These are phyloP conservation scores for Phytophthora macrochlamydospora DNA, from an alignment of 352 stramenopile genomes.

Conservation along the genomic window DNA sequence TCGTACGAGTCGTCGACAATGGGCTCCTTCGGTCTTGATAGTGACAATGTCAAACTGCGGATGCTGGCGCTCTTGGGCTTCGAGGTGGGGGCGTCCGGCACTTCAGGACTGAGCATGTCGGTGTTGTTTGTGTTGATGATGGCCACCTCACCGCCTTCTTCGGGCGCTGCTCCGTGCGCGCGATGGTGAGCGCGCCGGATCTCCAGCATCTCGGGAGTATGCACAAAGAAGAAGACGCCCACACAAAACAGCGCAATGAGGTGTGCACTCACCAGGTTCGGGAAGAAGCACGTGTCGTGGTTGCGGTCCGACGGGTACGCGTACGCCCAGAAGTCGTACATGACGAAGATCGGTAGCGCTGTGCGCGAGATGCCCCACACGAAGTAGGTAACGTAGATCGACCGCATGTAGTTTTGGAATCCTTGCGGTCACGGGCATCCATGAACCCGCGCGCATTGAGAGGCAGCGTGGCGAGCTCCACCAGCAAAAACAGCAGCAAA, in stretches of 20 bases:
- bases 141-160: slow-evolving; percentile 11
- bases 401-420: slow-evolving; percentile 70
- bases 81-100: slow-evolving; percentile 20
- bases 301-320: slow-evolving; percentile 73
- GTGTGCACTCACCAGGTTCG: slow-evolving; percentile 76
- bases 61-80: slow-evolving; percentile 37
- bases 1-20: slow-evolving; percentile 64
- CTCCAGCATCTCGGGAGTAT: slow-evolving; percentile 72
- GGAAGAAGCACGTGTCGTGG: slow-evolving; percentile 79
- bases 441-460: slow-evolving; percentile 81
- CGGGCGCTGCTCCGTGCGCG: slow-evolving; percentile 19
- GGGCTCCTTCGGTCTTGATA: slow-evolving; percentile 48
- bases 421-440: slow-evolving; percentile 63
- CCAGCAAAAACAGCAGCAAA: slow-evolving; percentile 77
- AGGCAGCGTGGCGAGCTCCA: slow-evolving; percentile 80
- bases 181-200: slow-evolving; percentile 33
- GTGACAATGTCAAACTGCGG: slow-evolving; percentile 49
- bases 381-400: slow-evolving; percentile 79
- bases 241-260: slow-evolving; percentile 84
- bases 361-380: slow-evolving; percentile 78
- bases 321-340: slow-evolving; percentile 79
- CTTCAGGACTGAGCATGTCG: slow-evolving; percentile 30
- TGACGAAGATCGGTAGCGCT: slow-evolving; percentile 73
- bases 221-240: slow-evolving; percentile 82
- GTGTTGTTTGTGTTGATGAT: slow-evolving; percentile 26